Evolutionary conservation across 2,329 filamentous ascomycete species (phyloP), one percentile per base, ranked within the genome.

Genomic region (Colletotrichum eremochloae): DNA sequence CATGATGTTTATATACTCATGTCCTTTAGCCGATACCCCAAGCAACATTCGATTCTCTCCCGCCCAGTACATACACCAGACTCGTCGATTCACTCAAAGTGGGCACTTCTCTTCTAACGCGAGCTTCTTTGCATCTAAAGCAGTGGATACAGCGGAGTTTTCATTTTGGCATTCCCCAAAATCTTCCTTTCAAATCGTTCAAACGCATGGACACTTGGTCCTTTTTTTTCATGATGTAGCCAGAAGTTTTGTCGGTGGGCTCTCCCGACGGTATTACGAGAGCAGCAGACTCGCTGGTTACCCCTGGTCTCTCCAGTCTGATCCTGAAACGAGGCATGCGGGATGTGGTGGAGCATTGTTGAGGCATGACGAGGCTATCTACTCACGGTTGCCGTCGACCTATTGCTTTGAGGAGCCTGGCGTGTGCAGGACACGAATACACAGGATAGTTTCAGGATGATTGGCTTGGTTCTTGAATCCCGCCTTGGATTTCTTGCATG

Each of bases 1-100:
- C 70, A 72, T 66, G 67, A 72, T 66, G 70, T 72, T 29, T 36
- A 38, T 44, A 56, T 62, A 62, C 18, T 72, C 70, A 72, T 68
- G 67, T 71, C 67, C 70, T 72, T 62, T 55, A 56, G 66, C 67
- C 70, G 70, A 72, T 72, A 72, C 65, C 69, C 67, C 70, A 57
- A 55, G 24, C 55, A 42, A 61, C 67, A 42, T 72, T 71, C 61
- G 44, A 48, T 72, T 72, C 48, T 71, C 31, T 33, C 66, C 67
- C 61, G 70, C 65, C 69, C 69, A 68, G 65, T 72, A 72, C 60
- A 71, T 72, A 72, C 61, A 72, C 20, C 67, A 56, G 67, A 66
- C 70, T 72, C 70, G 70, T 72, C 67, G 31, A 44, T 61, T 70
- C 38, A 31, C 61, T 53, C 20, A 55, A 71, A 68, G 63, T 46